Evolutionary conservation across 2,329 filamentous ascomycete species (phyloP).

Genomic region (Akanthomyces lecanii): DNA sequence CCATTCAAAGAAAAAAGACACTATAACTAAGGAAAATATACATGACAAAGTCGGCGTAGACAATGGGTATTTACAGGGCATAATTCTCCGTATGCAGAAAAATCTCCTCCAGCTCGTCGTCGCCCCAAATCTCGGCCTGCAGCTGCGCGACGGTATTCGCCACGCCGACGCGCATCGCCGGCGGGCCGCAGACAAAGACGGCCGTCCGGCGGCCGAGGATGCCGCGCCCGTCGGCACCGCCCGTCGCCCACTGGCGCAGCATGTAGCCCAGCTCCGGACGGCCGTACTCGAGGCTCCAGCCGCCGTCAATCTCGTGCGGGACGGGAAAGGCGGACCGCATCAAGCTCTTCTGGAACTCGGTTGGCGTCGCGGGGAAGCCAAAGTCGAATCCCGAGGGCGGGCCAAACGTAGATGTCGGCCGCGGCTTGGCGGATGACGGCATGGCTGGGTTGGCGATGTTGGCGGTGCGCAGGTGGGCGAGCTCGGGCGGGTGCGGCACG

Average conservation of each 20-base stretch:
- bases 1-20: neutral
- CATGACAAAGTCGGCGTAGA: too few species aligned
- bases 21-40: neutral
- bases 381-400: slow-evolving; percentile 66
- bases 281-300: slow-evolving; percentile 91
- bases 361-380: slow-evolving; percentile 79
- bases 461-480: slow-evolving; percentile 52
- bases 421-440: slow-evolving; percentile 25
- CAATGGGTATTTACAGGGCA: slow-evolving; percentile 55
- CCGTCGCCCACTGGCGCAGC: slow-evolving; percentile 74
- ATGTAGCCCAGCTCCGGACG: slow-evolving; percentile 84
- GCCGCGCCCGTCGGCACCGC: slow-evolving; percentile 60
- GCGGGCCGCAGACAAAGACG: slow-evolving; percentile 89
- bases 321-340: slow-evolving; percentile 86
- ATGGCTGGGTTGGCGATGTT: slow-evolving; percentile 30
- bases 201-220: slow-evolving; percentile 77
- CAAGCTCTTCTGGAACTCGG: slow-evolving; percentile 81
- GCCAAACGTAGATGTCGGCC: slow-evolving; percentile 54
- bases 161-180: slow-evolving; percentile 81
- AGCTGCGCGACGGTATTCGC: slow-evolving; percentile 78
- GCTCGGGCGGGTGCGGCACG: slow-evolving; percentile 43
- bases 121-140: slow-evolving; percentile 78
- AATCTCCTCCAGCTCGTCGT: slow-evolving; percentile 77
- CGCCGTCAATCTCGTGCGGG: slow-evolving; percentile 64
- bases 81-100: slow-evolving; percentile 96